Evolutionary conservation across 305 asterid genomes (phyloP).

Genomic region (Solanum hybrid): DNA sequence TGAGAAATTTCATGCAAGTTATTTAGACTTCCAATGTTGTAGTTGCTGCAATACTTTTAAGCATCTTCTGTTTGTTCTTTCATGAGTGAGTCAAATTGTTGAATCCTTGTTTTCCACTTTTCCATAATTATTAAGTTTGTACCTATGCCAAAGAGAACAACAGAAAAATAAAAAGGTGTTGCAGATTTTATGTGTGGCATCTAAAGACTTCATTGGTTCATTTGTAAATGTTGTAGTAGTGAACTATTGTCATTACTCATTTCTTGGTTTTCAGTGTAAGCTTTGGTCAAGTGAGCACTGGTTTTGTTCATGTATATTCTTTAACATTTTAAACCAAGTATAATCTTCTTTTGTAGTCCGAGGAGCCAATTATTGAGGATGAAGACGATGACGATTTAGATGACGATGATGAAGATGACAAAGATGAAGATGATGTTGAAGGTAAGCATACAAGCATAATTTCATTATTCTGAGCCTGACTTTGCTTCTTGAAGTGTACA

Average conservation of each 20-base stretch:
- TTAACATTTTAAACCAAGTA: neutral
- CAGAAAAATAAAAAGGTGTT: neutral
- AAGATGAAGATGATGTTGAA: constrained; percentile 59
- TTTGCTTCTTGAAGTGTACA: neutral
- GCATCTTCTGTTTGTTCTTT: neutral
- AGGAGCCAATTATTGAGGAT: constrained; percentile 38
- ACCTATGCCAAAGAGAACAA: neutral
- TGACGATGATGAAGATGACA: constrained; percentile 48
- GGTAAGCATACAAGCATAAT: constrained; percentile 25
- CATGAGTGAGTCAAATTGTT: neutral
- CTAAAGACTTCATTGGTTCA: neutral
- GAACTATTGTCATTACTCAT: neutral
- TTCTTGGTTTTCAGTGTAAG: neutral
- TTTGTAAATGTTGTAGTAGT: neutral
- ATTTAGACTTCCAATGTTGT: neutral
- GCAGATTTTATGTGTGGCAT: neutral
- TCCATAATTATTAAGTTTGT: neutral
- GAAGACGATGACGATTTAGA: constrained; percentile 40
- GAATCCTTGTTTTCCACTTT: neutral
- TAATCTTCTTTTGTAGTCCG: neutral
- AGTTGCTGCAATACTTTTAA: neutral
- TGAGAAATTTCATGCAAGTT: neutral
- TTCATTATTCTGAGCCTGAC: neutral
- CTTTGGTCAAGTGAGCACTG: neutral
- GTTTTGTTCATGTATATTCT: neutral